These are phyloP conservation scores for Massarina eburnea DNA, from an alignment of 2,329 filamentous ascomycete species.

Conservation along the genomic window DNA sequence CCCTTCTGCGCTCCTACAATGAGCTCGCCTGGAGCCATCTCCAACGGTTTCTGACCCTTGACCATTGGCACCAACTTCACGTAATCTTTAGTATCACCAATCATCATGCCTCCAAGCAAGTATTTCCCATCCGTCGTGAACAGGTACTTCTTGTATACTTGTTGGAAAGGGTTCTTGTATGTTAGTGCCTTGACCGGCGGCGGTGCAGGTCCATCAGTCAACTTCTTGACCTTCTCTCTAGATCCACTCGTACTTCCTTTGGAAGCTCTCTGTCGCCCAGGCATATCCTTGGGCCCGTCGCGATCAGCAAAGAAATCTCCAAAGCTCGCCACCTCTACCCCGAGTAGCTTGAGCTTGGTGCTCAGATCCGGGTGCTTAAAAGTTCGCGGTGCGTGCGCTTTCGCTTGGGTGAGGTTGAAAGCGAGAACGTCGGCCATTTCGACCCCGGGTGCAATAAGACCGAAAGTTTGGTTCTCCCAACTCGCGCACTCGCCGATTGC, in stretches of 20 bases:
- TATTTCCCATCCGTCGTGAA: conserved; percentile 91
- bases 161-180: conserved; percentile 84
- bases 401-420: conserved; percentile 86
- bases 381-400: conserved; percentile 65
- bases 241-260: conserved; percentile 45
- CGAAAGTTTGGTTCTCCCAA: conserved; percentile 84
- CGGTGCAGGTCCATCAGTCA: conserved; percentile 58
- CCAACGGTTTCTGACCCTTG: conserved; percentile 77
- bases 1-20: conserved; percentile 77
- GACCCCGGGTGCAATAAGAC: conserved; percentile 83
- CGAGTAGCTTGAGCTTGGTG: conserved; percentile 86
- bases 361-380: conserved; percentile 86
- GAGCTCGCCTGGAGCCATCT: conserved; percentile 76
- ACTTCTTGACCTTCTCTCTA: conserved; percentile 52
- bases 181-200: conserved; percentile 77
- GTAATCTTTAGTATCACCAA: conserved; percentile 88
- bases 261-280: conserved; percentile 54
- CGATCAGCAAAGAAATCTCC: conserved; percentile 91
- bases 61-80: conserved; percentile 86
- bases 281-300: conserved; percentile 77
- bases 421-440: conserved; percentile 92
- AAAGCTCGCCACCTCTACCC: conserved; percentile 89
- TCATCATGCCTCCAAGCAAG: conserved; percentile 95
- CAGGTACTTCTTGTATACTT: conserved; percentile 91
- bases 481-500: conserved; percentile 90